Base-by-base conservation (phyloP, 2,329 filamentous ascomycete genomes). In the Xylaria polymorpha region DNA sequence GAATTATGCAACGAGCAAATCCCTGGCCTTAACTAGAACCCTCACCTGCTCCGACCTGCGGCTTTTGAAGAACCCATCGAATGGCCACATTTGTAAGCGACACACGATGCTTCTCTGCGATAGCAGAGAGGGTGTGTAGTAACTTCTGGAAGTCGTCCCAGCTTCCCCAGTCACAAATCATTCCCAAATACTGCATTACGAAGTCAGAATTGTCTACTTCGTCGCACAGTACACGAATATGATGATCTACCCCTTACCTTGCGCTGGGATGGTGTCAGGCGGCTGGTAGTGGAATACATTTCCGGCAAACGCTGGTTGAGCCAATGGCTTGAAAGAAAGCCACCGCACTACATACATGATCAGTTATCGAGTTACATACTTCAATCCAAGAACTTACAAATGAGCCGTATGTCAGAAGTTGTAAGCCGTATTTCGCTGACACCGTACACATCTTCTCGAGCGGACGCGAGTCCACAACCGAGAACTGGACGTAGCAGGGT, bases 231-330 rank as follows among this genome's bases (percentile, higher is more conserved):
- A 4, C n/a, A 32, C 7, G 3, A 29, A 4, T 51, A 12, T 32
- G 12, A 29, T 37, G 4, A 2, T 7, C 12, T 25, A 25, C 8
- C 12, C 53, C 58, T 64, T 60, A 71, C 76, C 72, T 81, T 80
- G 57, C 80, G 75, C 61, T 81, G 80, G 4, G 79, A 80, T 2
- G 79, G 80, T 0, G 79, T 81, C 10, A 81, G 70, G 5, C 53
- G 69, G 8, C 51, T 71, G 18, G 75, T 67, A 58, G 77, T 70
- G 1, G 75, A 75, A 70, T 80, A 81, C 20, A 78, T 67, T 20
- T 79, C 76, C 0, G 80, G 79, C 2, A 69, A 67, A n/a, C 76
- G 74, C 61, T 77, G 68, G 35, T 55, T 57, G 10, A 79, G 74
- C 80, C 79, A 82, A 5, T 61, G 74, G 71, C 35, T 77, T 58